These are phyloP conservation scores for Kluyveromyces sp. DNA, from an alignment of 1,139 yeast genomes.

Conservation along the genomic window DNA sequence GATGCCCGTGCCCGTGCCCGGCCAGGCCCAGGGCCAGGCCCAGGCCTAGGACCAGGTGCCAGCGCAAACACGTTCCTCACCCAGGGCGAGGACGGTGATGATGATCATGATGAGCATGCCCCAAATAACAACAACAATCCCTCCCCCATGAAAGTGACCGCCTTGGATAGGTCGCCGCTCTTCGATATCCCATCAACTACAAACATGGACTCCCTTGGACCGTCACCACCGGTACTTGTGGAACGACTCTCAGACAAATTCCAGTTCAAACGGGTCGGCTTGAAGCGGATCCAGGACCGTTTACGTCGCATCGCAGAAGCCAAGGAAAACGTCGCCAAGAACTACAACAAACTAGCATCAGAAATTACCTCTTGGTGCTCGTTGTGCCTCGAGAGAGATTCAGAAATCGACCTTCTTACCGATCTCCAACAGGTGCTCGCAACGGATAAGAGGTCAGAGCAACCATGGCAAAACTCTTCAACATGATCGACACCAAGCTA, in stretches of 20 bases:
- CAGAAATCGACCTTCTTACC: constrained; percentile 14
- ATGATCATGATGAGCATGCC: constrained; percentile 5
- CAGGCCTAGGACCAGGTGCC: constrained; percentile 6
- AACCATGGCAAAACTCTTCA: constrained; percentile 15
- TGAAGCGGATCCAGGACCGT: constrained; percentile 18
- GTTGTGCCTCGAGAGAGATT: constrained; percentile 15
- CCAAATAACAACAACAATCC: constrained; percentile 9
- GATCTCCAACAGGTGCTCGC: constrained; percentile 21
- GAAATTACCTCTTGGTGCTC: constrained; percentile 22
- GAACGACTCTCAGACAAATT: constrained; percentile 2
- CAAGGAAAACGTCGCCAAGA: constrained; percentile 17
- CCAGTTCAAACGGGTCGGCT: constrained; percentile 4
- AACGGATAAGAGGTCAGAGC: constrained; percentile 20
- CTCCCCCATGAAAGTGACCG: constrained; percentile 8
- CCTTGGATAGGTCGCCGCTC: constrained; percentile 3
- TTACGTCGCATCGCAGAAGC: constrained; percentile 16
- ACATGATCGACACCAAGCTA: constrained; percentile 14
- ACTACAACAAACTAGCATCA: constrained; percentile 17
- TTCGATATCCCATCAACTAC: not conserved
- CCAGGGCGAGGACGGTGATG: constrained; percentile 3
- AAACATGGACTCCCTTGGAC: not conserved
- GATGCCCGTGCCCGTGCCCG: too few species aligned
- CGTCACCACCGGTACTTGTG: constrained; percentile 3
- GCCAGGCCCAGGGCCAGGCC: not conserved
- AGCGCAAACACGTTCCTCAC: constrained; percentile 21